Percentiles rank a stretch among this genome's conserved stretches.
These are phyloP conservation scores for Musa schizocarpa DNA, from an alignment of 176 grass and related monocot genomes.

Conservation along the genomic window DNA sequence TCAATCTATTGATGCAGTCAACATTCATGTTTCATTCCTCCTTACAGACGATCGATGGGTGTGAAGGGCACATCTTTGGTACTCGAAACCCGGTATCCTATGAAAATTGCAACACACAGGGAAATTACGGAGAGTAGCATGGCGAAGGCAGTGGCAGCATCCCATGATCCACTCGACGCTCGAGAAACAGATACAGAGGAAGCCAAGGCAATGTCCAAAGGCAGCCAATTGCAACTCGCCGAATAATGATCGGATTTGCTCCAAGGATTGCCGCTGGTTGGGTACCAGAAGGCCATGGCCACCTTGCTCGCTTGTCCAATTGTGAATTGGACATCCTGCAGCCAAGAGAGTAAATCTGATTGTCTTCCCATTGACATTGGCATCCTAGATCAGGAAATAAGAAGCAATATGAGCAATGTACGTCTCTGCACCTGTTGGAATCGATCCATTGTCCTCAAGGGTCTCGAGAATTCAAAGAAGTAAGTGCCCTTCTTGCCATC, in stretches of 20 bases:
- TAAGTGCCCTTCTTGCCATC: conserved; percentile 81
- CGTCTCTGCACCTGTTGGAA: conserved; percentile 64
- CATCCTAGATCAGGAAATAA: not conserved
- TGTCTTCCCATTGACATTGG: not conserved
- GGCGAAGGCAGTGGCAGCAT: conserved; percentile 63
- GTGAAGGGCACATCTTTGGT: conserved; percentile 59
- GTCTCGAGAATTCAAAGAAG: conserved; percentile 91
- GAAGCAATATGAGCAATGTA: not conserved
- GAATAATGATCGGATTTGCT: conserved; percentile 75
- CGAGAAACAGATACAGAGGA: conserved; percentile 28
- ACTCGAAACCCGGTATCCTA: conserved; percentile 70
- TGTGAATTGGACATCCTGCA: conserved; percentile 93
- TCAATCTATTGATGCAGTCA: no score
- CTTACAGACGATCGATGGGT: conserved; percentile 35
- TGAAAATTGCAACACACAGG: conserved; percentile 57
- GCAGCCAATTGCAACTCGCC: conserved; percentile 81
- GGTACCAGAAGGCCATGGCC: conserved; percentile 94
- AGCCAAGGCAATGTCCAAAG: conserved; percentile 62
- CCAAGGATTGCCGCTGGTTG: conserved; percentile 56
- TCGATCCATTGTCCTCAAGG: conserved; percentile 88
- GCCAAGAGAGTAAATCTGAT: conserved; percentile 6
- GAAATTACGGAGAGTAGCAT: conserved; percentile 81
- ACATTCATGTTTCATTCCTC: not conserved
- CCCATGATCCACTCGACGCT: conserved; percentile 57
- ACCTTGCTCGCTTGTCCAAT: conserved; percentile 65